Base-by-base conservation (phyloP, 176 grass and related monocot genomes). In the Luzula sylvatica region DNA sequence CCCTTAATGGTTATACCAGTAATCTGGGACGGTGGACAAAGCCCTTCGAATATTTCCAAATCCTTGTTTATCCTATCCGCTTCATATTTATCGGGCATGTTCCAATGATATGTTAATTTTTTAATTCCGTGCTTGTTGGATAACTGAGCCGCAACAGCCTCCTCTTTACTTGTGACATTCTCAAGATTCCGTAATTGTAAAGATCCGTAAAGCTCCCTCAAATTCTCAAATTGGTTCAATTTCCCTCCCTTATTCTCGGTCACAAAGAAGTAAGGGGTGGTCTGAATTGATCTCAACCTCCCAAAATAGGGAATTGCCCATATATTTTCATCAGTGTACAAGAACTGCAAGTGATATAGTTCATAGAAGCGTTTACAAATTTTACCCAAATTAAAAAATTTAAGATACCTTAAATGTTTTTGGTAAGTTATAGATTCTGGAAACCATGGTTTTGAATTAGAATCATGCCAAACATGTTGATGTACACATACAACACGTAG, bases 281-380 rank as follows among this genome's bases (percentile, higher is more conserved):
- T n/a, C n/a, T n/a, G n/a, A n/a, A n/a, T n/a, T n/a, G n/a, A n/a
- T n/a, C n/a, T n/a, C n/a, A n/a, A n/a, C n/a, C 30, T 8, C 16
- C 9, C 1, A 20, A 60, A 5, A 7, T 47, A n/a, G n/a, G n/a
- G n/a, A n/a, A n/a, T n/a, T n/a, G n/a, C n/a, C n/a, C n/a, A n/a
- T n/a, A n/a, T n/a, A n/a, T n/a, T n/a, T n/a, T n/a, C 3, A 4
- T 32, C 3, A 4, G 29, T 32, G n/a, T n/a, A n/a, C n/a, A n/a
- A 32, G 3, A n/a, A n/a, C n/a, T n/a, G 5, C 57, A 67, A 26
- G 2, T 20, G 16, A 53, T 68, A 60, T 3, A 82, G 28, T 38
- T 72, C 58, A 49, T 72, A 76, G 12, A 82, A 66, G 5, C 5
- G 20, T 6, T n/a, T 11, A n/a, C n/a, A 38, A 82, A 20, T 30